Percentiles rank a stretch among this genome's conserved stretches.
Evolutionary conservation across 139 green algal species (phyloP).

Genomic region (Picochlorum sp.): DNA sequence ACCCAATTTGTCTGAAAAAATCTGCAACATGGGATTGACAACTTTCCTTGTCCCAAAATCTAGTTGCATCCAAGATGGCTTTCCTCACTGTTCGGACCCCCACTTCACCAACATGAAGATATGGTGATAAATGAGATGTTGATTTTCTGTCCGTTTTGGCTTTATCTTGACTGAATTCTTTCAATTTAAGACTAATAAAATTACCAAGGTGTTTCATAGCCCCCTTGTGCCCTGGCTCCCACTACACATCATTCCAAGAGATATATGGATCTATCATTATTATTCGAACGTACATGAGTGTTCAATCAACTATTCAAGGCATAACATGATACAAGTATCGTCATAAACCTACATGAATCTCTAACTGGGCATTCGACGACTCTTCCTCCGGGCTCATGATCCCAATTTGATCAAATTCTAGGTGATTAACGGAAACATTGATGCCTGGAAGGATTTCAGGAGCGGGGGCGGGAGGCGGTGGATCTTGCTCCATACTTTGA

Average conservation of each 20-base stretch:
- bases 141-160: conserved; percentile 65
- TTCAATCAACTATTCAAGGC: too few species aligned
- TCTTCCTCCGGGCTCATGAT: conserved; percentile 66
- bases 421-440: not conserved
- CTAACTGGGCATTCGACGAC: conserved; percentile 55
- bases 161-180: conserved; percentile 50
- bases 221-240: conserved; percentile 54
- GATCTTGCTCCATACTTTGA: conserved; percentile 29
- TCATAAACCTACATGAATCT: too few species aligned
- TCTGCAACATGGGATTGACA: conserved; percentile 11
- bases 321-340: too few species aligned
- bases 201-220: conserved; percentile 44
- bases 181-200: conserved; percentile 57
- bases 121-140: conserved; percentile 78
- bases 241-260: too few species aligned
- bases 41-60: not conserved
- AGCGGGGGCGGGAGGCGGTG: conserved; percentile 37
- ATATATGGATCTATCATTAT: too few species aligned
- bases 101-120: conserved; percentile 85
- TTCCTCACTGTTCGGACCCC: conserved; percentile 59
- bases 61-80: conserved; percentile 15
- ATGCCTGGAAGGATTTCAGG: conserved; percentile 31
- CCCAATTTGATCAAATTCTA: conserved; percentile 36
- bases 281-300: too few species aligned
- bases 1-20: conserved; percentile 81